Evolutionary conservation across 306 rosid genomes (phyloP), one percentile per base, ranked within the genome.

Genomic region (Vigna unguiculata): DNA sequence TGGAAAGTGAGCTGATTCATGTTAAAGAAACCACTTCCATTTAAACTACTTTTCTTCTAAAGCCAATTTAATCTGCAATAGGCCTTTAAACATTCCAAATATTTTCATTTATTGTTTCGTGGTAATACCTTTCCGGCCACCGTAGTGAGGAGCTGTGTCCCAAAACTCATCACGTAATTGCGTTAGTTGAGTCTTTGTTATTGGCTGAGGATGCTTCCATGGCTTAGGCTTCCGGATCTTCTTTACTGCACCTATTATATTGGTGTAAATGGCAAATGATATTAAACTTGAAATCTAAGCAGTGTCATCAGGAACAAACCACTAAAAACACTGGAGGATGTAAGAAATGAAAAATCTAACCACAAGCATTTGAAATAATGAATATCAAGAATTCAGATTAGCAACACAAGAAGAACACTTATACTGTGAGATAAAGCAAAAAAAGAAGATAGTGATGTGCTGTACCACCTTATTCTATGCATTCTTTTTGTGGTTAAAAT

Each of bases 121-220:
- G 62, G 51, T 32, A 66, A 63, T 85, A 95, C 98, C 98, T 88
- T 92, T 92, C 70, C 91, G 90, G 72, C 98, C 98, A 79, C 98
- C 98, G 80, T 95, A 95, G 74, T 95, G 98, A 83, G 98, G 98
- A 80, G 99, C 93, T 36, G 99, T 95, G 72, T 95, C 99, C 99
- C 99, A 95, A 81, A 95, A 95, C 82, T 95, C 99, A 49, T 95
- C 99, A 6, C 97, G 97, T 87, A 95, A 40, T 87, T 88, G 97
- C 73, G 79, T 72, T 66, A 95, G 93, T 76, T 95, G 97, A 72
- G 92, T 84, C 92, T 85, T 95, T 30, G 99, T 92, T 80, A 95
- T 82, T 15, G 97, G 97, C 86, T 92, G 97, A 66, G 99, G 97
- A 87, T 95, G 97, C 86, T 90, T 95, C 99, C 99, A 95, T 48